phyloP scores from a whole-genome alignment of 257 asterid genomes.

The Voacanga thouarsii region DNA sequence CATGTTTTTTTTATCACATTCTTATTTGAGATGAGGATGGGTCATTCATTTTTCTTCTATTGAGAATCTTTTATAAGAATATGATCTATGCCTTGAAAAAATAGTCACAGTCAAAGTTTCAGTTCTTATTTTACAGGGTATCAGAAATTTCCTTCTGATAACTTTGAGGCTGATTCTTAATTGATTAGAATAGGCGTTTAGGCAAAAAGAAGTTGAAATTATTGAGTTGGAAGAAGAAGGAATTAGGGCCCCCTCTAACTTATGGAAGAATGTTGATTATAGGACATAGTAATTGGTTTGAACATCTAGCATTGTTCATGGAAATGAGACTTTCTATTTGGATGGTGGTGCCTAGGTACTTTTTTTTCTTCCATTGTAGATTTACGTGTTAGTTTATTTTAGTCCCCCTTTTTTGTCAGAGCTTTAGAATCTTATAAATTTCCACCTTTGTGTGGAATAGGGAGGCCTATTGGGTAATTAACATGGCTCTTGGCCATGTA shows the following conservation, averaged over 20 bases:
- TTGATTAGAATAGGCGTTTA: not conserved
- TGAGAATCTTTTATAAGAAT: too few species aligned
- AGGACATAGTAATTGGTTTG: not conserved
- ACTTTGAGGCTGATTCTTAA: not conserved
- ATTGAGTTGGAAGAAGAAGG: not conserved
- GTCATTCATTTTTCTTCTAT: too few species aligned
- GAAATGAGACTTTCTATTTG: conserved; percentile 3
- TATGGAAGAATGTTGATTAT: not conserved
- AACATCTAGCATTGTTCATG: not conserved
- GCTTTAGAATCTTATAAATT: not conserved
- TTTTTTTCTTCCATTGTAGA: not conserved
- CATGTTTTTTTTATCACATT: too few species aligned
- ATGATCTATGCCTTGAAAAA: not conserved
- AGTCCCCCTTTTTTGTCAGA: too few species aligned
- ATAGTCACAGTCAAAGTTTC: not conserved
- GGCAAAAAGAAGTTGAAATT: not conserved
- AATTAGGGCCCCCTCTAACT: not conserved
- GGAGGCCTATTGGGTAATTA: not conserved
- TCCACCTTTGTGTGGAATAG: not conserved
- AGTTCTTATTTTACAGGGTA: not conserved
- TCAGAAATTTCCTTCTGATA: not conserved
- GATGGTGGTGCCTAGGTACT: too few species aligned
- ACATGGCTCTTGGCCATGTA: not conserved
- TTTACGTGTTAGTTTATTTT: too few species aligned
- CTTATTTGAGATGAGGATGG: too few species aligned